Evolutionary conservation across 768 basidiomycete genomes (phyloP).

Genomic region (Gymnopilus junonius): DNA sequence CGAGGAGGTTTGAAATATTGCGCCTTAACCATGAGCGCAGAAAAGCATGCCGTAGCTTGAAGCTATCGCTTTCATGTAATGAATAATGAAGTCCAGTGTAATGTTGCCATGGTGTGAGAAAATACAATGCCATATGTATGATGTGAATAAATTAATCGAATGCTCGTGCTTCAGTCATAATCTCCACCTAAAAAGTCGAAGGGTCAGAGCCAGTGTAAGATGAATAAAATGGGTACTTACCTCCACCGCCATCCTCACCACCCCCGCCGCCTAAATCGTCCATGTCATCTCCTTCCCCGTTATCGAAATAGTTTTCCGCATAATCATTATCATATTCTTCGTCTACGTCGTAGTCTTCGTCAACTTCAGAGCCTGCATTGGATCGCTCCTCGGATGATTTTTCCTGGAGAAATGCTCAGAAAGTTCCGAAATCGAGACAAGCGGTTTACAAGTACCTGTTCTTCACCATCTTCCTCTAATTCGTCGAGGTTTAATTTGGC

Average conservation of each 20-base stretch:
- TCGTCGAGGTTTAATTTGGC: conserved; percentile 68
- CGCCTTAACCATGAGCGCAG: too few relatives aligned
- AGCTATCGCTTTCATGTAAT: background rate
- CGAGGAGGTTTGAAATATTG: too few relatives aligned
- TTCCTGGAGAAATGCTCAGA: conserved; percentile 43
- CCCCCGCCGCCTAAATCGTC: conserved; percentile 79
- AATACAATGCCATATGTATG: background rate
- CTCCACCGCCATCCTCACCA: conserved; percentile 68
- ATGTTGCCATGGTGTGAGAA: background rate
- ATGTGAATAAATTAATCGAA: conserved; percentile 4
- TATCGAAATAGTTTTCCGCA: conserved; percentile 90
- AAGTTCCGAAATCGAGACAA: background rate
- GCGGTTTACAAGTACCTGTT: conserved; percentile 41
- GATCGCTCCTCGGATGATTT: conserved; percentile 75
- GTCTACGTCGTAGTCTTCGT: conserved; percentile 82
- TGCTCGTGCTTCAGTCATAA: background rate
- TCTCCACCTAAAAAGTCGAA: background rate
- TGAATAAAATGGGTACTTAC: background rate
- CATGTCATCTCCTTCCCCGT: conserved; percentile 80
- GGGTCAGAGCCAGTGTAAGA: background rate
- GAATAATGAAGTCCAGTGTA: background rate
- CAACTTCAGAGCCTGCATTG: conserved; percentile 66
- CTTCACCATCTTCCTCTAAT: conserved; percentile 67
- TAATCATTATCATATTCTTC: conserved; percentile 94
- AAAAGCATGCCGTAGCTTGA: too few relatives aligned